Percentiles rank a stretch among this genome's conserved stretches.
phyloP scores from a whole-genome alignment of 257 asterid genomes.

The Gynochthodes officinalis region DNA sequence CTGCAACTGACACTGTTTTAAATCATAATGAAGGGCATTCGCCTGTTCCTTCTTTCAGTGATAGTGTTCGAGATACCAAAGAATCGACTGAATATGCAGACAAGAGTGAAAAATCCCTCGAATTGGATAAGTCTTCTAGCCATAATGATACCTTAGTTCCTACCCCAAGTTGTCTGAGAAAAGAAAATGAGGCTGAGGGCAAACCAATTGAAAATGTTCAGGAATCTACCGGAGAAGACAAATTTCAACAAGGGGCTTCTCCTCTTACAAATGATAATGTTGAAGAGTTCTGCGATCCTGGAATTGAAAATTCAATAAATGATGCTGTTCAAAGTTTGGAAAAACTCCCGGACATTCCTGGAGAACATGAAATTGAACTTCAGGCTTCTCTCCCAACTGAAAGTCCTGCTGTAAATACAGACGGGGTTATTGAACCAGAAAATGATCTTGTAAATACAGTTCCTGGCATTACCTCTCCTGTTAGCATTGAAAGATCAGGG shows the following conservation, averaged over 20 bases:
- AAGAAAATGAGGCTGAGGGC: not conserved
- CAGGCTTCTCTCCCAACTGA: not conserved
- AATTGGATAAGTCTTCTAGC: conserved; percentile 6
- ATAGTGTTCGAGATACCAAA: conserved; percentile 1
- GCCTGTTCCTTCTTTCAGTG: conserved; percentile 10
- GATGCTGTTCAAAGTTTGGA: not conserved
- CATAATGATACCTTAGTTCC: not conserved
- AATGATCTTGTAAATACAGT: not conserved
- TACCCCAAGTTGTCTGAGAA: not conserved
- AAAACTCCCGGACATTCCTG: not conserved
- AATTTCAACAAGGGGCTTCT: not conserved
- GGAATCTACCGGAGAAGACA: conserved; percentile 1
- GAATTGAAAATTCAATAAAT: not conserved
- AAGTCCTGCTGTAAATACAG: not conserved
- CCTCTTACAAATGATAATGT: not conserved
- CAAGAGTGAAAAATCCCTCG: not conserved
- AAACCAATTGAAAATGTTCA: conserved; percentile 3
- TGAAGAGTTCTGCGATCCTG: not conserved
- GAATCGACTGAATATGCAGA: conserved; percentile 4
- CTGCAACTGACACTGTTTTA: not conserved
- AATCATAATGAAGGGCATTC: not conserved
- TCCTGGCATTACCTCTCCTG: conserved; percentile 6
- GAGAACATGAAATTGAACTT: not conserved
- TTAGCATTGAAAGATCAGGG: not conserved
- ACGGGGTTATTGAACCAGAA: not conserved